phyloP scores from a whole-genome alignment of 2,329 filamentous ascomycete species.

The Sphaerostilbella broomeana region DNA sequence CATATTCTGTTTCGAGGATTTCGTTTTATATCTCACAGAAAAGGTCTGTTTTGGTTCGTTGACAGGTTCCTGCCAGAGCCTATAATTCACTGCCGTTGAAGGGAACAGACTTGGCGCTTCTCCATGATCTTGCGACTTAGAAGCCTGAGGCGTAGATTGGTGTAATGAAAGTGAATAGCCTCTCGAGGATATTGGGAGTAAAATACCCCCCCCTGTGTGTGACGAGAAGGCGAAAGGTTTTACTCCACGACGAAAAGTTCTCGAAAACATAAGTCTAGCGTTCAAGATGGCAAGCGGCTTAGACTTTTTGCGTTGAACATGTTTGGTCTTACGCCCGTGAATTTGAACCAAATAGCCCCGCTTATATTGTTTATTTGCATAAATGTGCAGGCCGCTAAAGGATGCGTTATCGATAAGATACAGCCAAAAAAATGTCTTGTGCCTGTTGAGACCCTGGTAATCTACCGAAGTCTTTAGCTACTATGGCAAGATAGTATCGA shows the following conservation, averaged over 20 bases:
- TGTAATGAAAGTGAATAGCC: no score
- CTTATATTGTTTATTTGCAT: conserved; percentile 10
- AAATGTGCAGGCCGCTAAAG: no score
- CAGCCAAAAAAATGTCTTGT: conserved; percentile 1
- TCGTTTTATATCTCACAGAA: neutral
- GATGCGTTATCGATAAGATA: conserved; percentile 4
- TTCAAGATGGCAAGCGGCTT: no score
- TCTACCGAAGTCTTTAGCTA: neutral
- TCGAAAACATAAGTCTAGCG: no score
- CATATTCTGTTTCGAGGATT: neutral
- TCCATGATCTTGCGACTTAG: neutral
- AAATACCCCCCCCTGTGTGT: no score
- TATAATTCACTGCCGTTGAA: conserved; percentile 8
- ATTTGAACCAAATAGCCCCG: conserved; percentile 2
- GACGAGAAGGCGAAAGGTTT: no score
- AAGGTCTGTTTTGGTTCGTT: neutral
- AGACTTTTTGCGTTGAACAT: conserved; percentile 3
- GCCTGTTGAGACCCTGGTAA: no score
- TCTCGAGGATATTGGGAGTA: no score
- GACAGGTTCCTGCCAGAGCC: neutral
- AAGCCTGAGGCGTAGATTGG: neutral
- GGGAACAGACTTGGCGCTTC: conserved; percentile 1
- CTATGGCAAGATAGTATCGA: conserved; percentile 2
- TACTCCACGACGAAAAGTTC: no score
- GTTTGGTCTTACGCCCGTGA: neutral